These are phyloP conservation scores for Pleurotus cornucopiae DNA, from an alignment of 768 basidiomycete species.

Conservation along the genomic window DNA sequence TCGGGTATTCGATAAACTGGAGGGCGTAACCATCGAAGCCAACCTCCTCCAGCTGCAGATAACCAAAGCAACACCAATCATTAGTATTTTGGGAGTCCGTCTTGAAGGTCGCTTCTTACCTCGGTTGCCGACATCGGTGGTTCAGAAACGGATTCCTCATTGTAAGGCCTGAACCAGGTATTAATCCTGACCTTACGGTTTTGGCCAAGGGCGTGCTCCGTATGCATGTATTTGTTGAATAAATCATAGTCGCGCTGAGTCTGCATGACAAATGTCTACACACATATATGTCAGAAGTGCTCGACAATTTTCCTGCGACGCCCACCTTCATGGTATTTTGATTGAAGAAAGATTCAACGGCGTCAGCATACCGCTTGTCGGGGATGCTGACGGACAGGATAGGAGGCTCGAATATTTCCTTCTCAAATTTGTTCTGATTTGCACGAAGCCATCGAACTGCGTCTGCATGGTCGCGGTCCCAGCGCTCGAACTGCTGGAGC, in stretches of 20 bases:
- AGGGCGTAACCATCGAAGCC: conserved; percentile 84
- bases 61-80: too few relatives aligned
- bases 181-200: conserved; percentile 47
- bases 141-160: conserved; percentile 28
- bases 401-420: conserved; percentile 85
- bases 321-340: conserved; percentile 59
- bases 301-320: neutral
- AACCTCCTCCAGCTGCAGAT: conserved; percentile 45
- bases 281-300: neutral
- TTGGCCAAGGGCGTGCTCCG: conserved; percentile 39
- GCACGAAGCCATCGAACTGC: conserved; percentile 70
- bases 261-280: conserved; percentile 82
- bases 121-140: conserved; percentile 61
- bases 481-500: conserved; percentile 43
- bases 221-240: conserved; percentile 62
- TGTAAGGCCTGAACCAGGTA: conserved; percentile 58
- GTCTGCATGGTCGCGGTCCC: conserved; percentile 58
- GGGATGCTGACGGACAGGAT: conserved; percentile 68
- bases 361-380: conserved; percentile 54
- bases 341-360: conserved; percentile 72
- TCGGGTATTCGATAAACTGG: conserved; percentile 75
- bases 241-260: conserved; percentile 75
- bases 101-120: conserved; percentile 30
- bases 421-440: conserved; percentile 64
- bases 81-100: too few relatives aligned